phyloP scores from a whole-genome alignment of 768 basidiomycete genomes.

The Termitomyces sp. region DNA sequence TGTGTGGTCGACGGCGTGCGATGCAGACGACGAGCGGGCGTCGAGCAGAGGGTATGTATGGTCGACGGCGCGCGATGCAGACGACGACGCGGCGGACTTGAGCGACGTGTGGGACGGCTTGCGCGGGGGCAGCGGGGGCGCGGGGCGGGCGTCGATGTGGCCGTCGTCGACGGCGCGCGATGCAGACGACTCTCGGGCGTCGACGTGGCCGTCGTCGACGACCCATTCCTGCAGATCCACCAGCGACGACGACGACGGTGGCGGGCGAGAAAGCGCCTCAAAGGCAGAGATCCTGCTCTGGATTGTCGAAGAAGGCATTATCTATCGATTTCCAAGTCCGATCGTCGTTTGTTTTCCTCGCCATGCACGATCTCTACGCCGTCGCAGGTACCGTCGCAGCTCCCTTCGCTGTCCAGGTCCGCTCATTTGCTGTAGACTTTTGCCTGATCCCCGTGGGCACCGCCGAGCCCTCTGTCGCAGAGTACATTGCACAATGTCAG shows the following conservation, averaged over 20 bases:
- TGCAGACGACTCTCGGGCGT: too few relatives aligned
- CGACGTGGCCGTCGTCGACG: constrained; percentile 55
- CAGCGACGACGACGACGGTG: constrained; percentile 42
- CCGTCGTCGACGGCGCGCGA: constrained; percentile 61
- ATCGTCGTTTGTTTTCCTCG: neutral
- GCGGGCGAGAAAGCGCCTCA: constrained; percentile 42
- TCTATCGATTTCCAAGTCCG: constrained; percentile 7
- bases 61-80: too few relatives aligned
- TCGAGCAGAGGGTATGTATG: too few relatives aligned
- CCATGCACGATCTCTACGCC: constrained; percentile 58
- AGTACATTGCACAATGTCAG: constrained; percentile 79
- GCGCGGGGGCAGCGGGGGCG: constrained; percentile 63
- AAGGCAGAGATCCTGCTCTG: constrained; percentile 62
- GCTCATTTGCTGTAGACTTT: constrained; percentile 49
- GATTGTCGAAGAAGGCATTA: constrained; percentile 42
- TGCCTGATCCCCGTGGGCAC: constrained; percentile 87
- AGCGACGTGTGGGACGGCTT: constrained; percentile 36
- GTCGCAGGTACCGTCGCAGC: constrained; percentile 46
- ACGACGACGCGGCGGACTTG: too few relatives aligned
- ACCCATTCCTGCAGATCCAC: constrained; percentile 75
- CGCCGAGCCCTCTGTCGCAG: constrained; percentile 67
- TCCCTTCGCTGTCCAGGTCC: too few relatives aligned
- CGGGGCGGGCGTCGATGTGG: constrained; percentile 40
- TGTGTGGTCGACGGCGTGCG: constrained; percentile 42
- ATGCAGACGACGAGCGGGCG: too few relatives aligned